Conservation (phyloP, 1,284 basidiomycete species). For the Omphalotus olearius region DNA sequence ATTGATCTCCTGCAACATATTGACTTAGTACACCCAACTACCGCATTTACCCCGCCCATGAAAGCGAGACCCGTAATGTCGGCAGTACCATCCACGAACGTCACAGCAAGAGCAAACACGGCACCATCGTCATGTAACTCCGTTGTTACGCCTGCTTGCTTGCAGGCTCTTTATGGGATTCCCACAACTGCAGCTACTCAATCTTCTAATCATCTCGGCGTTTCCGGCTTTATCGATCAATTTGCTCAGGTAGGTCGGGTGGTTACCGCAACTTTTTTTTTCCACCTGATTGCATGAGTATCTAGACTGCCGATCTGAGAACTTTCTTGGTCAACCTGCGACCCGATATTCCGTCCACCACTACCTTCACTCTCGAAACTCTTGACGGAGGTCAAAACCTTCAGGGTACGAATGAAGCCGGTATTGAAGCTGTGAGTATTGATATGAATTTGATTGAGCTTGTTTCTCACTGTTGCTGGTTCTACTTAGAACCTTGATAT, state of each 20-base stretch:
- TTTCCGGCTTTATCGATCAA: constrained; percentile 29
- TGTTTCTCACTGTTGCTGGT: neutral
- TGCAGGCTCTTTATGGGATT: constrained; percentile 28
- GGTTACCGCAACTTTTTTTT: neutral
- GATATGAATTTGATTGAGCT: neutral
- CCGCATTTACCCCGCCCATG: constrained; percentile 18
- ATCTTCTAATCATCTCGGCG: constrained; percentile 24
- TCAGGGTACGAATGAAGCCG: constrained; percentile 27
- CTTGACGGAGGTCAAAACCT: constrained; percentile 26
- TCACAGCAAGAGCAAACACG: constrained; percentile 17
- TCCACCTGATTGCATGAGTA: constrained; percentile 5
- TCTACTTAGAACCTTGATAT: constrained; percentile 20
- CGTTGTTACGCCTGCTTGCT: constrained; percentile 24
- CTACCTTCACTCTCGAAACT: constrained; percentile 26
- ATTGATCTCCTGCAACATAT: constrained; percentile 31
- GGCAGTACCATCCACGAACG: constrained; percentile 10
- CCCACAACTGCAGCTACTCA: constrained; percentile 26
- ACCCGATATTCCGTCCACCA: constrained; percentile 27
- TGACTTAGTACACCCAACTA: constrained; percentile 37
- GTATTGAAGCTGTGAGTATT: constrained; percentile 23
- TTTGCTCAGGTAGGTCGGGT: constrained; percentile 17
- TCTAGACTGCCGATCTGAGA: constrained; percentile 17
- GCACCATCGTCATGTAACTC: constrained; percentile 19
- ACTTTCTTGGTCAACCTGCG: constrained; percentile 22
- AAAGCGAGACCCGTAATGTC: constrained; percentile 15